These are phyloP conservation scores for Paramecium biaurelia DNA, from an alignment of 73 alveolate species.

Conservation along the genomic window DNA sequence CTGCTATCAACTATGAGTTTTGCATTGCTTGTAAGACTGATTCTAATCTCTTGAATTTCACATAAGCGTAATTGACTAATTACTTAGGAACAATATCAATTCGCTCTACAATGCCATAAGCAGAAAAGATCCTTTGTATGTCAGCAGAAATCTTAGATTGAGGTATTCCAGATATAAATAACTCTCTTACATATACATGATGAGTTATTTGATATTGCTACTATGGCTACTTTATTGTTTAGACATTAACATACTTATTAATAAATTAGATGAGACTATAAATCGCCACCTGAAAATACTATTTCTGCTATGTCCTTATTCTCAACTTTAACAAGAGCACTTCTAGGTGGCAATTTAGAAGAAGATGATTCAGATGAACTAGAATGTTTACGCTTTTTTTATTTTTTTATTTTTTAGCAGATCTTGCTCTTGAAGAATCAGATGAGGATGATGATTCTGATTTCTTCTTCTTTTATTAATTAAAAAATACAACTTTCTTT, in stretches of 20 bases:
- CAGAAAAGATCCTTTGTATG: conserved; percentile 27
- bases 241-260: not conserved
- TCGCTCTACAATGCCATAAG: conserved; percentile 23
- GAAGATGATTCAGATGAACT: conserved; percentile 54
- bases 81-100: conserved; percentile 5
- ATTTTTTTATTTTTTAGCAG: not conserved
- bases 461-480: not conserved
- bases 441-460: not conserved
- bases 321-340: conserved; percentile 36
- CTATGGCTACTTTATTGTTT: not conserved
- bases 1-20: not conserved
- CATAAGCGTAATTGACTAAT: conserved; percentile 50
- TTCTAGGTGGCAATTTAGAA: conserved; percentile 39
- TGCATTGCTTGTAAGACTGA: not conserved
- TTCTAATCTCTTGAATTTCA: conserved; percentile 33
- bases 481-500: not conserved
- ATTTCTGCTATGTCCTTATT: not conserved
- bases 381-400: conserved; percentile 20
- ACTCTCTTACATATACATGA: conserved; percentile 9
- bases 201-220: not conserved
- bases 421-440: conserved; percentile 34
- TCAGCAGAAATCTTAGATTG: not conserved
- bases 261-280: not conserved
- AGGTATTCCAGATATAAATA: conserved; percentile 49
- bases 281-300: not conserved